Evolutionary conservation across 352 stramenopile genomes (phyloP).

Genomic region (Pythium myriotylum): DNA sequence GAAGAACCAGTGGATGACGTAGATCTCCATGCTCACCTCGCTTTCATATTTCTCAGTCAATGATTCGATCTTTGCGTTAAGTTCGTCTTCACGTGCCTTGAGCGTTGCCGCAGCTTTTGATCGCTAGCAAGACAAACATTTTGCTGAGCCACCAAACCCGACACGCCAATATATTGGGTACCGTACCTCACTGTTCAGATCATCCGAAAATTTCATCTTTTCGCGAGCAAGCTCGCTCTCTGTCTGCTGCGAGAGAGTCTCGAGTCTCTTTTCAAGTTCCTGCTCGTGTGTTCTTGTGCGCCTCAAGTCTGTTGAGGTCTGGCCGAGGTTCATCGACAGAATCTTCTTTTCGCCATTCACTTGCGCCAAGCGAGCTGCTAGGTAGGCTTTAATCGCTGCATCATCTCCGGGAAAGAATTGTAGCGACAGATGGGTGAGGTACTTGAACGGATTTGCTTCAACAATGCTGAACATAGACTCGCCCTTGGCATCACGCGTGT

Average conservation of each 20-base stretch:
- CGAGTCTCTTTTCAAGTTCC: conserved; percentile 54
- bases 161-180: background rate
- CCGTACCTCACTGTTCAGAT: conserved; percentile 54
- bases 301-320: conserved; percentile 48
- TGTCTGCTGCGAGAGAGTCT: conserved; percentile 50
- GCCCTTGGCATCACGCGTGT: conserved; percentile 63
- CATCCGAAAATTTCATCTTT: conserved; percentile 70
- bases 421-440: conserved; percentile 92
- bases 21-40: conserved; percentile 51
- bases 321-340: conserved; percentile 43
- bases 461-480: conserved; percentile 91
- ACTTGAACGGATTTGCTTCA: conserved; percentile 95
- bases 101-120: conserved; percentile 44
- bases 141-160: background rate
- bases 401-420: conserved; percentile 88
- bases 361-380: conserved; percentile 89
- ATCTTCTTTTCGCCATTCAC: conserved; percentile 54
- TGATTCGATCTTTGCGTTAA: conserved; percentile 68
- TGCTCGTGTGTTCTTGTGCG: conserved; percentile 44
- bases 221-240: conserved; percentile 63
- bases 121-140: conserved; percentile 27
- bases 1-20: background rate
- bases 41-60: conserved; percentile 62
- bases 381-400: conserved; percentile 88
- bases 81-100: conserved; percentile 64